Evolutionary conservation across 805 yeast species (phyloP), one percentile per base, ranked within the genome.

Genomic region (Tetrapisispora namnaoensis): DNA sequence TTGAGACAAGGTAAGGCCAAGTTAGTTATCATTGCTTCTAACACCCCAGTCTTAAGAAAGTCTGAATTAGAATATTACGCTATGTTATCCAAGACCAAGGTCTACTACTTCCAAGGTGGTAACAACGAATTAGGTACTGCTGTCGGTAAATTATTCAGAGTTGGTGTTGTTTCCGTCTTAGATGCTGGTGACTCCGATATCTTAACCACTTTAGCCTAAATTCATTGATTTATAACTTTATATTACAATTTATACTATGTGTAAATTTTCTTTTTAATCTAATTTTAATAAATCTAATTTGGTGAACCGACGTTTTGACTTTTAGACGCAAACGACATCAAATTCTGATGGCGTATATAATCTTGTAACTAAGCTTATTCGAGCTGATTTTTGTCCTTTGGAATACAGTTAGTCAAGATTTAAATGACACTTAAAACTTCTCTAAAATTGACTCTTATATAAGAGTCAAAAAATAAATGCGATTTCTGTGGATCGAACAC

Each of bases 141-240:
- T 67, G 91, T 96, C 79, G 99, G 99, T 90, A 91, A 87, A 78
- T 88, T 93, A 71, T 93, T 93, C 96, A 88, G 97, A 81, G 98
- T 93, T 67, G 98, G 98, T 81, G 91, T 90, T 70, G 79, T 93
- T 69, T 79, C 97, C 69, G 75, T 93, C 68, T 79, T 91, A 70
- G 99, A 93, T 69, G 96, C 96, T 68, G 99, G 99, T 90, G 99
- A 93, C 80, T 93, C 99, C 69, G 99, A 93, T 78, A 90, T 93
- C 79, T 83, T 93, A 73, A 67, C 89, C 67, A 72, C 87, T 70
- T 62, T 66, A 59, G 70, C 68, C 56, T 66, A 65, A 62, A 41
- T 41, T 16, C 22, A 18, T 40, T 24, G 71, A 49, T 44, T 49
- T 44, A 36, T 51, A 48, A 49, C 43, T 11, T 42, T 42, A 42